These are phyloP conservation scores for Naganishia vaughanmartiniae DNA, from an alignment of 768 basidiomycete species.

Conservation along the genomic window DNA sequence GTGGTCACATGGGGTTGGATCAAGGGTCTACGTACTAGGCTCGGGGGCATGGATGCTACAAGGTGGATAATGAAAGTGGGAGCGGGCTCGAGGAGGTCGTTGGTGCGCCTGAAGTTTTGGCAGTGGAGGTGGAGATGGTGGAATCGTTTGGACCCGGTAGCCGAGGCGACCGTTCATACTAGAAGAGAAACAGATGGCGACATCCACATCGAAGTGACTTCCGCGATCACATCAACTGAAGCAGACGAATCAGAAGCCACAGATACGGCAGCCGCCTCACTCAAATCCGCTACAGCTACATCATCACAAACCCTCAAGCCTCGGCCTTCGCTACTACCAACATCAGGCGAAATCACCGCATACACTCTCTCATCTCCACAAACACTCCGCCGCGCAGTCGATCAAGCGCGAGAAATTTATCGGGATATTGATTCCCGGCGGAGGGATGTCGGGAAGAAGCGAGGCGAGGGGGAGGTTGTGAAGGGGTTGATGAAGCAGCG, in stretches of 20 bases:
- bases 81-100: not conserved
- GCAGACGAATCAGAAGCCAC: not conserved
- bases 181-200: not conserved
- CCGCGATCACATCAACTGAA: not conserved
- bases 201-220: not conserved
- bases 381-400: not conserved
- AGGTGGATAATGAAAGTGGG: too few relatives aligned
- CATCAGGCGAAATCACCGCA: constrained; percentile 7
- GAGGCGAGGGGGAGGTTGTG: not conserved
- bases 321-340: not conserved
- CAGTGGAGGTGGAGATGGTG: not conserved
- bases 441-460: constrained; percentile 13
- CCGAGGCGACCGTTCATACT: not conserved
- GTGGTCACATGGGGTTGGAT: not conserved
- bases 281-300: not conserved
- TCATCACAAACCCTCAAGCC: not conserved
- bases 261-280: not conserved
- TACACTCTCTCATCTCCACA: constrained; percentile 20
- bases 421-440: not conserved
- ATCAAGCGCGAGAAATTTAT: constrained; percentile 14
- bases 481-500: constrained; percentile 5
- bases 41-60: not conserved
- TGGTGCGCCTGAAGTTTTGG: not conserved
- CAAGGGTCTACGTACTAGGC: not conserved
- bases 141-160: not conserved